Evolutionary conservation across 2,329 filamentous ascomycete genomes (phyloP).

Genomic region (Aspergillus eucalypticola): DNA sequence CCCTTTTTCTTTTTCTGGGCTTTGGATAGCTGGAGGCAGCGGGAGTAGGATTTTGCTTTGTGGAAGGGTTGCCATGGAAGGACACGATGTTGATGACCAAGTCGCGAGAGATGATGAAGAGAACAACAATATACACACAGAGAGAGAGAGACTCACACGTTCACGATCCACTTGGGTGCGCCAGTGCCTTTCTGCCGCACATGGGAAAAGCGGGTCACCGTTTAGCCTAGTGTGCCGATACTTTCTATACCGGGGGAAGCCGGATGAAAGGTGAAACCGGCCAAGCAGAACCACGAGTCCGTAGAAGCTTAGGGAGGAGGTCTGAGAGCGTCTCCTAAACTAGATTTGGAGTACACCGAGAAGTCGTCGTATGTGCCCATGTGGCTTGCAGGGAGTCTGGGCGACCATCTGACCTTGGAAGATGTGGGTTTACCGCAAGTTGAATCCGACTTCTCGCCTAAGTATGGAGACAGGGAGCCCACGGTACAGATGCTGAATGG

Average conservation of each 20-base stretch:
- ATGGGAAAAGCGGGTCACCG: neutral
- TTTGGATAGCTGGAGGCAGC: neutral
- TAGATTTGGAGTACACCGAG: neutral
- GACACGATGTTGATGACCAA: conserved; percentile 6
- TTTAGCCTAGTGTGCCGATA: neutral
- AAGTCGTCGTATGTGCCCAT: too few relatives aligned
- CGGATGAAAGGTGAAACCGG: neutral
- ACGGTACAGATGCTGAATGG: neutral
- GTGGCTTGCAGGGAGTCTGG: neutral
- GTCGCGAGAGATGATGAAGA: neutral
- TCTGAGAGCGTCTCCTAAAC: neutral
- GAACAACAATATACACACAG: neutral
- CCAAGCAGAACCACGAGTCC: neutral
- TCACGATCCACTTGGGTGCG: neutral
- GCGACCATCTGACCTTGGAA: neutral
- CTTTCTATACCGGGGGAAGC: neutral
- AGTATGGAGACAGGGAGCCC: too few relatives aligned
- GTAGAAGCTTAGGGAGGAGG: neutral
- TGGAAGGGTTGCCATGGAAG: neutral
- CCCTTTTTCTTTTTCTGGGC: neutral
- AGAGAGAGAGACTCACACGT: neutral
- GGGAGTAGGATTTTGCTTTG: neutral
- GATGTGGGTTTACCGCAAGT: neutral
- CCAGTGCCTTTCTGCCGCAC: neutral
- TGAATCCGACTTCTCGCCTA: too few relatives aligned